Evolutionary conservation across 2,329 filamentous ascomycete species (phyloP).

Genomic region (Colletotrichum ledebouriae): DNA sequence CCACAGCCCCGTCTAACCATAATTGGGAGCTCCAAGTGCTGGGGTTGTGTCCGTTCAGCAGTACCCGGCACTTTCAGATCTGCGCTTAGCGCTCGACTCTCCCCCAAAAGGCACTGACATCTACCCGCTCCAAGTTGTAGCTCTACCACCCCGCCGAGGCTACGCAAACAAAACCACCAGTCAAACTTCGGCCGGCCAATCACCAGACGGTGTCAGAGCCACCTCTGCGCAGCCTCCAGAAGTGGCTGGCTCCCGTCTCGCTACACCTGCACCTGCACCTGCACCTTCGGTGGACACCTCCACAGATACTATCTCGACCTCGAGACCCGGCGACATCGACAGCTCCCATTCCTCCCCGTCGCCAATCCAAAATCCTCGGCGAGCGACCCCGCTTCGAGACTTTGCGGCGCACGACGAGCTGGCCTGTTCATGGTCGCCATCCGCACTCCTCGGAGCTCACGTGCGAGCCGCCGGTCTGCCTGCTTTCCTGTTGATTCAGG

Average conservation of each 20-base stretch:
- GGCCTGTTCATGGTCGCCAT: slow-evolving; percentile 41
- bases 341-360: slow-evolving; percentile 9
- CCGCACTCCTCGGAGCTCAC: slow-evolving; percentile 37
- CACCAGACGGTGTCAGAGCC: slow-evolving; percentile 22
- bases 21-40: slow-evolving; percentile 4
- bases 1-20: slow-evolving; percentile 13
- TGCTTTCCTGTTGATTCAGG: slow-evolving; percentile 38
- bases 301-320: slow-evolving; percentile 21
- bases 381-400: slow-evolving; percentile 5
- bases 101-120: slow-evolving; percentile 7
- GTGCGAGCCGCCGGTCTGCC: slow-evolving; percentile 41
- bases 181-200: slow-evolving; percentile 32
- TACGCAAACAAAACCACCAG: slow-evolving; percentile 33
- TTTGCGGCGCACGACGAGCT: slow-evolving; percentile 24
- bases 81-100: slow-evolving; percentile 19
- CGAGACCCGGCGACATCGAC: slow-evolving; percentile 29
- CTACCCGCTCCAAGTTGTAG: slow-evolving; percentile 21
- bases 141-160: slow-evolving; percentile 42
- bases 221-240: slow-evolving; percentile 30
- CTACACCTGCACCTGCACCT: slow-evolving; percentile 12
- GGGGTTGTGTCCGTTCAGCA: not conserved
- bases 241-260: slow-evolving; percentile 34
- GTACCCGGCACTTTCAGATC: slow-evolving; percentile 37
- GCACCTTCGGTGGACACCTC: slow-evolving; percentile 33
- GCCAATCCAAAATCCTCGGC: not conserved